Evolutionary conservation across 805 yeast species (phyloP).

Genomic region (Candida verbasci): DNA sequence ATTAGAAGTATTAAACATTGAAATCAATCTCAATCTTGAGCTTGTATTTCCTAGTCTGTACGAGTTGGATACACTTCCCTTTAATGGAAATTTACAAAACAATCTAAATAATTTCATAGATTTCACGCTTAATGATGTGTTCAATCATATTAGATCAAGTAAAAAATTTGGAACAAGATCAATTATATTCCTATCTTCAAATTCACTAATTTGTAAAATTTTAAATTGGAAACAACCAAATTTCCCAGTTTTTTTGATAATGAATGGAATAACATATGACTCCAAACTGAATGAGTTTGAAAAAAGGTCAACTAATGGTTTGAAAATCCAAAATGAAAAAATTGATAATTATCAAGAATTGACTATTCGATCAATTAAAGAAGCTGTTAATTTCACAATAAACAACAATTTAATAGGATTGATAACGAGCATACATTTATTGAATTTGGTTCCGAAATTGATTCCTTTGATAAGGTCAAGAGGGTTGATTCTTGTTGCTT

Average conservation of each 20-base stretch:
- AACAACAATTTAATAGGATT: slow-evolving; percentile 83
- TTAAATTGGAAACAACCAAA: slow-evolving; percentile 98
- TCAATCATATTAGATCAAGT: slow-evolving; percentile 64
- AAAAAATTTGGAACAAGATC: slow-evolving; percentile 43
- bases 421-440: slow-evolving; percentile 65
- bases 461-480: slow-evolving; percentile 70
- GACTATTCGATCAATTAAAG: slow-evolving; percentile 66
- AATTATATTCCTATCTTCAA: slow-evolving; percentile 78
- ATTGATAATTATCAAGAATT: slow-evolving; percentile 31
- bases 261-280: slow-evolving; percentile 57
- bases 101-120: slow-evolving; percentile 76
- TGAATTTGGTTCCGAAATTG: slow-evolving; percentile 70
- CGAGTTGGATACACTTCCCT: slow-evolving; percentile 36
- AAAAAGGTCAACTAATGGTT: slow-evolving; percentile 38
- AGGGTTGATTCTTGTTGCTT: slow-evolving; percentile 81
- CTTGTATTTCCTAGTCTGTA: slow-evolving; percentile 67
- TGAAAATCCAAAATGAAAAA: slow-evolving; percentile 22
- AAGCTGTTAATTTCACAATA: slow-evolving; percentile 76
- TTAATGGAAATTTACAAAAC: slow-evolving; percentile 37
- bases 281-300: slow-evolving; percentile 25
- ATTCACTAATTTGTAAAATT: slow-evolving; percentile 87
- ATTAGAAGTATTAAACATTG: slow-evolving; percentile 50
- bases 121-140: slow-evolving; percentile 61
- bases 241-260: slow-evolving; percentile 85
- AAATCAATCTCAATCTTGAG: slow-evolving; percentile 67